Evolutionary conservation across 805 yeast genomes (phyloP).

Genomic region (Monosporozyma solicola): DNA sequence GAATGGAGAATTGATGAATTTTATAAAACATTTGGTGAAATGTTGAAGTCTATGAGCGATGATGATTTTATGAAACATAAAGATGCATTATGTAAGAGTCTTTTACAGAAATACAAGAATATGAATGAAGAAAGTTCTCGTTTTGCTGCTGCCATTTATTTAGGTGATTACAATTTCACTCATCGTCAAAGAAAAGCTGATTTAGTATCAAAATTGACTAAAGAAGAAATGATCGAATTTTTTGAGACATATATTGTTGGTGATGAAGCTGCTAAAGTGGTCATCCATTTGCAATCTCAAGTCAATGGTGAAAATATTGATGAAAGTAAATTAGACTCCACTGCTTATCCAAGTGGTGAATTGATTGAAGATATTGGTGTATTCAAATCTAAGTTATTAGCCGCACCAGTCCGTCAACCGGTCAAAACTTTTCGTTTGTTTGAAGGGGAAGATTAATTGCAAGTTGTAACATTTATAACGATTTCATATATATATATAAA

Average conservation of each 20-base stretch:
- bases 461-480: not conserved
- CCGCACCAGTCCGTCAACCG: constrained; percentile 61
- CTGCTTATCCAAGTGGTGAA: constrained; percentile 42
- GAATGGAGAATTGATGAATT: constrained; percentile 70
- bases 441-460: not conserved
- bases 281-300: constrained; percentile 55
- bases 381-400: constrained; percentile 46
- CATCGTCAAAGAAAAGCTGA: constrained; percentile 50
- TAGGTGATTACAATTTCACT: constrained; percentile 73
- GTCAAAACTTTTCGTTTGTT: constrained; percentile 23
- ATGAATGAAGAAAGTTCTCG: constrained; percentile 64
- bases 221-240: constrained; percentile 48
- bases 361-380: constrained; percentile 37
- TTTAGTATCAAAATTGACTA: constrained; percentile 43
- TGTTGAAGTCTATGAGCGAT: constrained; percentile 43
- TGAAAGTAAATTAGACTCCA: constrained; percentile 17
- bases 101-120: constrained; percentile 66
- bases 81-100: constrained; percentile 54
- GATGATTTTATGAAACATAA: constrained; percentile 64
- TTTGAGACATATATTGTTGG: constrained; percentile 38
- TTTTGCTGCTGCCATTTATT: constrained; percentile 57
- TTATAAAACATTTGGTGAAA: constrained; percentile 38
- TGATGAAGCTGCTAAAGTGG: constrained; percentile 34
- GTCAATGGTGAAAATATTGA: constrained; percentile 17
- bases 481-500: not conserved